phyloP scores from a whole-genome alignment of 495 filamentous ascomycete species.

The Penicillium paxilli region DNA sequence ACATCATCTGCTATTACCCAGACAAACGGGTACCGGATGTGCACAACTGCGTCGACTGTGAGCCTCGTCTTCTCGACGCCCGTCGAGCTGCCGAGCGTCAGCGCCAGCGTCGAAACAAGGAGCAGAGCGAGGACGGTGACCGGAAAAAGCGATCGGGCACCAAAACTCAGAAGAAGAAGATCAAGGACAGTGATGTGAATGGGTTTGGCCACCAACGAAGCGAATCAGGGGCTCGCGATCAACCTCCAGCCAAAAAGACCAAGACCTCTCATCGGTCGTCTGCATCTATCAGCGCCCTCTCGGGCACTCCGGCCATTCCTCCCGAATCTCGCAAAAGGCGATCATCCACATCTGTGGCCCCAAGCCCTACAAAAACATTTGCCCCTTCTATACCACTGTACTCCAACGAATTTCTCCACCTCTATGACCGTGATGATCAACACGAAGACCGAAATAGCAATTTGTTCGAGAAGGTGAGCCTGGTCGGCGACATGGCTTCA shows the following conservation, averaged over 20 bases:
- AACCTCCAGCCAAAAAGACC: conserved; percentile 65
- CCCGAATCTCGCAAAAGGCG: conserved; percentile 55
- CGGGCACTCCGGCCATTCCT: conserved; percentile 33
- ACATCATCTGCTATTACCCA: conserved; percentile 93
- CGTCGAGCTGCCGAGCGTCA: conserved; percentile 71
- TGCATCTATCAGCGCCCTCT: conserved; percentile 64
- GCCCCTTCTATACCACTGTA: conserved; percentile 53
- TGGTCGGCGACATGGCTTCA: conserved; percentile 63
- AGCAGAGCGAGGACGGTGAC: conserved; percentile 60
- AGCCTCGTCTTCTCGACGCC: conserved; percentile 69
- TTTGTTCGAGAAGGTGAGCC: conserved; percentile 64
- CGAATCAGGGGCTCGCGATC: conserved; percentile 55
- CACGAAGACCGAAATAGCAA: conserved; percentile 54
- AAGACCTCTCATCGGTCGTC: conserved; percentile 75
- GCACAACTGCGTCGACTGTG: conserved; percentile 87
- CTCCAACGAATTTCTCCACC: conserved; percentile 67
- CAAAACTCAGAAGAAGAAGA: conserved; percentile 77
- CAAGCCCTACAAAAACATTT: conserved; percentile 55
- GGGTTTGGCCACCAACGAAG: conserved; percentile 42
- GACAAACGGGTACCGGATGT: conserved; percentile 70
- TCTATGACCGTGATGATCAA: conserved; percentile 61
- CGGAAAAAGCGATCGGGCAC: conserved; percentile 67
- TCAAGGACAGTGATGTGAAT: conserved; percentile 48
- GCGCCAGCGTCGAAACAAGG: conserved; percentile 58
- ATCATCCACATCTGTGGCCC: conserved; percentile 42